Evolutionary conservation across 2,329 filamentous ascomycete species (phyloP).

Genomic region (Ophiostoma tasmaniense): DNA sequence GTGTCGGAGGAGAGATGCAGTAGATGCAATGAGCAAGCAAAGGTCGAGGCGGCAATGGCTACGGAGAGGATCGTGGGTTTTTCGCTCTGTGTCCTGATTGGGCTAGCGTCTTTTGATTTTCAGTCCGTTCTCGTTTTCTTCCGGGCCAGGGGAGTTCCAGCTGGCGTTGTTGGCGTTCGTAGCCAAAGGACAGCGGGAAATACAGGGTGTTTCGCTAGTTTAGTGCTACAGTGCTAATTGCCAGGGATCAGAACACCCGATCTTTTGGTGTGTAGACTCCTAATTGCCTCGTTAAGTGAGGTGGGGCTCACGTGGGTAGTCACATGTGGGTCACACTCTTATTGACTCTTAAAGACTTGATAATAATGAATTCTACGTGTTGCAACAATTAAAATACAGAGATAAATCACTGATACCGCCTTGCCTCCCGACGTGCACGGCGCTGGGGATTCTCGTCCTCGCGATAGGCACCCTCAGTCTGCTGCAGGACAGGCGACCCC

Average conservation of each 20-base stretch:
- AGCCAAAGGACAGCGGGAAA: neutral
- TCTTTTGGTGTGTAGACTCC: too few relatives aligned
- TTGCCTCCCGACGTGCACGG: neutral
- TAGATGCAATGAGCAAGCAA: neutral
- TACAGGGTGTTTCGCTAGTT: neutral
- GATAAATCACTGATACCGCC: neutral
- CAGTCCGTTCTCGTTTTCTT: neutral
- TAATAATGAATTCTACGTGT: neutral
- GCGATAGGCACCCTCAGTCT: neutral
- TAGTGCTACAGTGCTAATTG: constrained; percentile 2
- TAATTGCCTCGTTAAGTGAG: neutral
- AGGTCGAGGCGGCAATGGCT: neutral
- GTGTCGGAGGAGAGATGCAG: neutral
- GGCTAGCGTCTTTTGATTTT: neutral
- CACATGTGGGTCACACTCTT: neutral
- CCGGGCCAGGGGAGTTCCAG: neutral
- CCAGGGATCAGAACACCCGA: too few relatives aligned
- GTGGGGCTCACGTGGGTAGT: neutral
- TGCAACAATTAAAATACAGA: neutral
- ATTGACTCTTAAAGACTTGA: neutral
- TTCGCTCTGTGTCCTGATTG: constrained; percentile 1
- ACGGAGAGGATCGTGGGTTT: constrained; percentile 9
- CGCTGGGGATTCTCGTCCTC: neutral
- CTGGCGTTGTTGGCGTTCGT: too few relatives aligned
- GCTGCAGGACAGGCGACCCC: constrained; percentile 3